Conservation (phyloP, 2,329 filamentous ascomycete genomes). For the Botrytis squamosa region DNA sequence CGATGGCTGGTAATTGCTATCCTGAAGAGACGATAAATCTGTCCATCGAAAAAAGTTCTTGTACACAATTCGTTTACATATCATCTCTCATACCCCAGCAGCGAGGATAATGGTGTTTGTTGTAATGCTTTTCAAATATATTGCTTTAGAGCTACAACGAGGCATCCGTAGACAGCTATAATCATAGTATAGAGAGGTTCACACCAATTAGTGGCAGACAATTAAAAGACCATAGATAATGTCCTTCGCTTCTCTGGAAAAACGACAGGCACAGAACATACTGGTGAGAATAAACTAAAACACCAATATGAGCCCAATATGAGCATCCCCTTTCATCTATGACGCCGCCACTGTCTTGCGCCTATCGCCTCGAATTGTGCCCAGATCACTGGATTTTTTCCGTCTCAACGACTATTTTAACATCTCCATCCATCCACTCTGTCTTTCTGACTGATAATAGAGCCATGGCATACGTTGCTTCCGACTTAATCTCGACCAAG, state of each 20-base stretch:
- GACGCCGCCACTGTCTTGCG: not conserved
- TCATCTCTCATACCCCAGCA: not conserved
- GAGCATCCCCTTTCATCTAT: not conserved
- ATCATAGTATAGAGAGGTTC: slow-evolving; percentile 8
- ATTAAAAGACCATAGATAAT: slow-evolving; percentile 3
- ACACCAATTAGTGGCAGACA: slow-evolving; percentile 5
- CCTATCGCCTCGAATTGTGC: not conserved
- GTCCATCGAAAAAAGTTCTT: not conserved
- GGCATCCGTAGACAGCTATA: not conserved
- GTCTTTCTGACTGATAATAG: slow-evolving; percentile 27
- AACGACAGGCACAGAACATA: not conserved
- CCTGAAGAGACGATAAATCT: slow-evolving; percentile 40
- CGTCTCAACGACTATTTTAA: slow-evolving; percentile 32
- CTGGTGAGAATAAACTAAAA: not conserved
- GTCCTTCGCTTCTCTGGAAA: not conserved
- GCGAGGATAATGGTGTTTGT: not conserved
- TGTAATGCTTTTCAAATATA: not conserved
- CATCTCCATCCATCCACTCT: slow-evolving; percentile 39
- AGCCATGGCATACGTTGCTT: slow-evolving; percentile 32
- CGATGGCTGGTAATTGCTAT: slow-evolving; percentile 66
- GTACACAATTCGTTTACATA: not conserved
- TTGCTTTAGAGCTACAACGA: not conserved
- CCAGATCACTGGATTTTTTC: slow-evolving; percentile 19
- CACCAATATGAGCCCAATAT: not conserved
- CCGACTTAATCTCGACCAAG: slow-evolving; percentile 29